Evolutionary conservation across 2,329 filamentous ascomycete genomes (phyloP), one percentile per base, ranked within the genome.

Genomic region (Alternaria sp.): DNA sequence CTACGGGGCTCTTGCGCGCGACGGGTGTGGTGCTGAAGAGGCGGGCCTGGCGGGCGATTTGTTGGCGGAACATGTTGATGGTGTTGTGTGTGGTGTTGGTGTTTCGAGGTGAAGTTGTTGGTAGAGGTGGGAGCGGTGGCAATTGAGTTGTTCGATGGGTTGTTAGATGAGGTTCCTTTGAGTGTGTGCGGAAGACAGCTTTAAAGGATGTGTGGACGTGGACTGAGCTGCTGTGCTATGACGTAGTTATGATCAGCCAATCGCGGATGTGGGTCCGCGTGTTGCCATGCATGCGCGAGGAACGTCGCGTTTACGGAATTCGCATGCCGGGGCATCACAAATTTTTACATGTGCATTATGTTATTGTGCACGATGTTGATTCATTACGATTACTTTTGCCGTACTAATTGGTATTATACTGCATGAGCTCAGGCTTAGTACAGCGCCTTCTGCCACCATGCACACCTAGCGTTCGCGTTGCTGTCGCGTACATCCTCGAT

Each of bases 11-110:
- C 79, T 86, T 89, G 57, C 85, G 79, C 19, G 77, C 72, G 47
- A 78, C 71, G 43, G 81, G 74, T 11, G 86, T 84, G 64, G 86
- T 88, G 73, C 85, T 86, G 81, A 90, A 87, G 57, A 82, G 81
- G 77, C 83, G 82, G 56, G 76, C 75, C 72, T 83, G 80, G 71
- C 82, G 80, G 72, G 77, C 72, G 70, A 83, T 67, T 53, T 79
- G 78, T 69, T 80, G 77, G 64, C 83, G 82, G 76, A 82, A 82
- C 83, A 85, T 85, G 49, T 30, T 83, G 75, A 63, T 61, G 58
- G 45, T 58, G 32, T 63, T 49, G 8, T 49, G 52, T 57, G 46
- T 51, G 10, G 46, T 17, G 57, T 53, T 49, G 49, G 52, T 65
- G 57, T 23, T 57, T 57, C 25, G 52, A 40, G 13, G n/a, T 55